A percentile compares a stretch with the other conserved stretches of the same genome.
phyloP scores from a whole-genome alignment of 352 stramenopile genomes.

The Aphanomyces cochlioides region DNA sequence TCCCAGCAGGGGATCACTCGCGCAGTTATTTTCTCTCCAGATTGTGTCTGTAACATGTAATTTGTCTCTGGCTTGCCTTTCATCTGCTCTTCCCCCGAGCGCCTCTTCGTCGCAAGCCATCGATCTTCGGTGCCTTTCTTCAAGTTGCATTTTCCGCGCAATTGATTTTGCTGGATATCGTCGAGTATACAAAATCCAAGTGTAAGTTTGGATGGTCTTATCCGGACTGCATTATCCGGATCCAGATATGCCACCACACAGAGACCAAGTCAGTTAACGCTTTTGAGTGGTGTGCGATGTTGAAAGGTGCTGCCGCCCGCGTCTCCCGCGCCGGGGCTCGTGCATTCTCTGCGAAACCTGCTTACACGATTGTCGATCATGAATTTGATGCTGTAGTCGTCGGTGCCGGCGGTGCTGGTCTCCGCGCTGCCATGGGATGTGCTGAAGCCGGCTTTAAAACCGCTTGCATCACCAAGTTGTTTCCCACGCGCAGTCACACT shows the following conservation, averaged over 20 bases:
- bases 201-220: neutral
- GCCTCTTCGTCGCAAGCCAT: too few species aligned
- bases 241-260: conserved; percentile 2
- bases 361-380: conserved; percentile 90
- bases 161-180: neutral
- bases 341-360: conserved; percentile 24
- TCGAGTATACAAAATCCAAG: neutral
- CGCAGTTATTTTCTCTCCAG: too few species aligned
- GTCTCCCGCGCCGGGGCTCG: conserved; percentile 33
- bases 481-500: conserved; percentile 95
- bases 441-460: conserved; percentile 94
- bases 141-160: too few species aligned
- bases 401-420: conserved; percentile 90
- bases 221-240: neutral
- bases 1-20: too few species aligned
- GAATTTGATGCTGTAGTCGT: conserved; percentile 96
- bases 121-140: too few species aligned
- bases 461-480: conserved; percentile 97
- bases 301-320: conserved; percentile 31
- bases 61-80: too few species aligned
- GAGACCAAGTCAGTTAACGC: conserved; percentile 17
- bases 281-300: conserved; percentile 26
- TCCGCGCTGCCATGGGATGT: conserved; percentile 91
- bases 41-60: too few species aligned
- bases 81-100: too few species aligned